These are phyloP conservation scores for Pseudohyphozyma bogoriensis DNA, from an alignment of 768 basidiomycete species.

Conservation along the genomic window DNA sequence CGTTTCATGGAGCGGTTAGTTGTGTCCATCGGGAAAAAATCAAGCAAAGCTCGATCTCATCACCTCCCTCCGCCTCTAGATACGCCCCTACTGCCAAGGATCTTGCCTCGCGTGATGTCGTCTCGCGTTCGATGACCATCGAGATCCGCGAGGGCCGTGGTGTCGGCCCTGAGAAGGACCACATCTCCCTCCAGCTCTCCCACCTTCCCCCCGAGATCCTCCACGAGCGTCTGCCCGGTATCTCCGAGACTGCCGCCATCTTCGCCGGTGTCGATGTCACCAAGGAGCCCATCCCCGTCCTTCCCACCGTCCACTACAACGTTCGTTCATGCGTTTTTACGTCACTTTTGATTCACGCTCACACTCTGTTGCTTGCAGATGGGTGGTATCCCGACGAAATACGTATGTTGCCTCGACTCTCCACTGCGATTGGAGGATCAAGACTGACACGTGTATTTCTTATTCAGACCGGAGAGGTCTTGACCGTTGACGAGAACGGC, in stretches of 20 bases:
- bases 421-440: no score
- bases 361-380: no score
- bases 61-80: no score
- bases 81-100: conserved; percentile 99
- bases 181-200: conserved; percentile 90
- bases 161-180: conserved; percentile 96
- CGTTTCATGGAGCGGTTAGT: conserved; percentile 99
- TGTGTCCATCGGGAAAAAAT: no score
- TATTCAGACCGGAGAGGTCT: conserved; percentile 95
- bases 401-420: no score
- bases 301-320: conserved; percentile 59
- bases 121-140: conserved; percentile 97
- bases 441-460: no score
- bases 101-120: conserved; percentile 97
- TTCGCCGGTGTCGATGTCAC: conserved; percentile 99
- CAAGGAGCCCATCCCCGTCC: conserved; percentile 96
- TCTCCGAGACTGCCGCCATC: conserved; percentile 98
- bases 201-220: conserved; percentile 93
- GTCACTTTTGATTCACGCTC: no score
- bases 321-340: no score
- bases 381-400: conserved; percentile 98
- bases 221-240: conserved; percentile 93
- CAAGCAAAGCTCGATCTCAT: no score
- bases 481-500: conserved; percentile 75
- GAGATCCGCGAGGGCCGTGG: conserved; percentile 98